Base-by-base conservation (phyloP, 495 filamentous ascomycete species). In the Geoglossum glabrum region DNA sequence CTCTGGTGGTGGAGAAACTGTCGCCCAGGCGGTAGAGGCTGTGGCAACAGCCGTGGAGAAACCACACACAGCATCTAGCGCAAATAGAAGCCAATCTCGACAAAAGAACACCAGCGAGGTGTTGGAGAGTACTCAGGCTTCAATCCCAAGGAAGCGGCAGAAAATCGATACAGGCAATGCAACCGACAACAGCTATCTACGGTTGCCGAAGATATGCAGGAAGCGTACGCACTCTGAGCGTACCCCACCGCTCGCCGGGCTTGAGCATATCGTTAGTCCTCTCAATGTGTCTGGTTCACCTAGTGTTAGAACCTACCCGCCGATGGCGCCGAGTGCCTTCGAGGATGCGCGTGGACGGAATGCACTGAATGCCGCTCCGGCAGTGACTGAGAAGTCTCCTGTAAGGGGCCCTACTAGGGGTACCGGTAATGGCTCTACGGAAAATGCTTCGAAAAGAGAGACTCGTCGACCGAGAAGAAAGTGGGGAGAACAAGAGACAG, bases 401-500 rank as follows among this genome's bases (percentile, higher is more conserved):
- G 26, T 31, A 38, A 27, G 23, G 9, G 3, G 17, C 15, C 3
- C 28, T 7, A 21, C 17, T 21, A 31, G 17, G 19, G 25, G 6
- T 25, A 15, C 27, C 17, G 13, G 27, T 6, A 56, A 38, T 26
- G n/a, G 28, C 10, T 13, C 49, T 27, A 19, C 5, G 23, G 49
- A 52, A 19, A 52, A 28, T 6, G 10, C 49, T 6, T 15, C 49
- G 15, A 52, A 52, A 13, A 52, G 49, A 30, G 49, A 52, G 17
- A 52, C 11, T 13, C 49, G 49, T 27, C 49, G 49, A 13, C 49
- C 56, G 8, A 58, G 43, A n/a, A 40, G 21, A 40, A 30, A 76
- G 75, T 95, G 88, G 88, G 82, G 82, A 0, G 83, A 92, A 54
- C 80, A 88, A 63, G 89, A 95, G 65, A 93, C 87, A 1, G 79